A percentile compares a stretch with the other conserved stretches of the same genome.
phyloP scores from a whole-genome alignment of 352 stramenopile species.

The Blastocystis sp. region DNA sequence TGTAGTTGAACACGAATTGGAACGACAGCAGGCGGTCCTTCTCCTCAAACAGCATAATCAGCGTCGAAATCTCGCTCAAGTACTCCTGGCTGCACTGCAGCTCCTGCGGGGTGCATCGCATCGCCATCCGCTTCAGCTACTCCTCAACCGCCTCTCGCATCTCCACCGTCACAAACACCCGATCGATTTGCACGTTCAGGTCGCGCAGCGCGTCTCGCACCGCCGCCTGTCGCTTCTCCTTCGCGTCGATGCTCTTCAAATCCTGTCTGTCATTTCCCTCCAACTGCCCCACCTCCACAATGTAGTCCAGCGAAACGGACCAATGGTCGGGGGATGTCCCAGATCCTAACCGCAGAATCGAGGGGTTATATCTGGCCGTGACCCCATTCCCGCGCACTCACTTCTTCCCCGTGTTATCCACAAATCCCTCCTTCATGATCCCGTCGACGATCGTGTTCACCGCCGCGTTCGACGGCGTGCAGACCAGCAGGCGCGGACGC shows the following conservation, averaged over 20 bases:
- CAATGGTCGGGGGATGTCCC: constrained; percentile 47
- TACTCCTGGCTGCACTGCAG: constrained; percentile 39
- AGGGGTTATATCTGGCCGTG: constrained; percentile 39
- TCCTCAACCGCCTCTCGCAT: background rate
- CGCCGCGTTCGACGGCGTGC: constrained; percentile 82
- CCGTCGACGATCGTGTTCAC: constrained; percentile 84
- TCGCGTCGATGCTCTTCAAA: constrained; percentile 33
- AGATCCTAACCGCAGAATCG: constrained; percentile 55
- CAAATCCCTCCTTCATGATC: constrained; percentile 80
- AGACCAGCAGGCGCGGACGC: constrained; percentile 57
- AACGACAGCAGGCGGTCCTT: constrained; percentile 62
- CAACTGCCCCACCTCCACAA: constrained; percentile 26
- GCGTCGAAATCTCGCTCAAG: constrained; percentile 14
- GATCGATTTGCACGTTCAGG: constrained; percentile 59
- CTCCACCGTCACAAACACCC: constrained; percentile 32
- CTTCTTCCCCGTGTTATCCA: constrained; percentile 72
- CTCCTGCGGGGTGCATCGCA: background rate
- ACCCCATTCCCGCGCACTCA: background rate
- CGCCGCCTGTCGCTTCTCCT: constrained; percentile 5
- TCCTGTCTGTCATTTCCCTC: background rate
- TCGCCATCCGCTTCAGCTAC: constrained; percentile 55
- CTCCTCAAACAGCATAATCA: constrained; percentile 68
- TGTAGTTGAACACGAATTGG: constrained; percentile 54
- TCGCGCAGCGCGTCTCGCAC: background rate
- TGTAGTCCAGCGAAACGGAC: constrained; percentile 65